phyloP scores from a whole-genome alignment of 768 basidiomycete species.

The Kwoniella bestiolae region DNA sequence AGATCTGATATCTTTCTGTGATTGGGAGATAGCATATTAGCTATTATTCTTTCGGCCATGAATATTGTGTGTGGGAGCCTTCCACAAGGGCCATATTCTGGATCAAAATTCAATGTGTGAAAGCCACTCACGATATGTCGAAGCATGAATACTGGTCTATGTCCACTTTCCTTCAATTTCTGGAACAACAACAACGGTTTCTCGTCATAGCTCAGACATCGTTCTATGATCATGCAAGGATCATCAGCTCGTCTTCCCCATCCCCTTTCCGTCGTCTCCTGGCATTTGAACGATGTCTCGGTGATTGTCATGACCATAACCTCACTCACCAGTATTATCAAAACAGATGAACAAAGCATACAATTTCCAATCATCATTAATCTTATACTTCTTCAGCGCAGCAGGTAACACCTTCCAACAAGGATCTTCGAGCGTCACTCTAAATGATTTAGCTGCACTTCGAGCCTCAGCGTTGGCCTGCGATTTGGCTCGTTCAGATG shows the following conservation, averaged over 20 bases:
- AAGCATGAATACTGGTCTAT: constrained; percentile 96
- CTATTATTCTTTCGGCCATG: too few species aligned
- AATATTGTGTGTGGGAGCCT: too few species aligned
- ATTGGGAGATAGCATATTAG: not conserved
- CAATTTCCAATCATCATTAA: constrained; percentile 98
- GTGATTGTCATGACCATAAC: too few species aligned
- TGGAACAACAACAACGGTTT: constrained; percentile 97
- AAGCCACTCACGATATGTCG: constrained; percentile 53
- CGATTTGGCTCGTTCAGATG: constrained; percentile 30
- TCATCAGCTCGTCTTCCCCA: too few species aligned
- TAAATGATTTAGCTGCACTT: constrained; percentile 75
- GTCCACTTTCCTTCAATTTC: constrained; percentile 93
- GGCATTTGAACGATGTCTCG: too few species aligned
- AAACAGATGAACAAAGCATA: constrained; percentile 99
- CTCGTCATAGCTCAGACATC: constrained; percentile 96
- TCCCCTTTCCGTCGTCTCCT: too few species aligned
- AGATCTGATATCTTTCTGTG: constrained; percentile 78
- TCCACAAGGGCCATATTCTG: not conserved
- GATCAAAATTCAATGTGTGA: not conserved
- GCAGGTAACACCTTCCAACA: constrained; percentile 99
- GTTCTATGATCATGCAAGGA: constrained; percentile 64
- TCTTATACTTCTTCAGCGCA: constrained; percentile 97
- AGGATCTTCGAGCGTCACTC: constrained; percentile 95
- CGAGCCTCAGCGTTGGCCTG: constrained; percentile 48
- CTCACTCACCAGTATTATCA: constrained; percentile 79